Conservation (phyloP, 192 early-diverging fungal species). For the Nowakowskiella sp. region DNA sequence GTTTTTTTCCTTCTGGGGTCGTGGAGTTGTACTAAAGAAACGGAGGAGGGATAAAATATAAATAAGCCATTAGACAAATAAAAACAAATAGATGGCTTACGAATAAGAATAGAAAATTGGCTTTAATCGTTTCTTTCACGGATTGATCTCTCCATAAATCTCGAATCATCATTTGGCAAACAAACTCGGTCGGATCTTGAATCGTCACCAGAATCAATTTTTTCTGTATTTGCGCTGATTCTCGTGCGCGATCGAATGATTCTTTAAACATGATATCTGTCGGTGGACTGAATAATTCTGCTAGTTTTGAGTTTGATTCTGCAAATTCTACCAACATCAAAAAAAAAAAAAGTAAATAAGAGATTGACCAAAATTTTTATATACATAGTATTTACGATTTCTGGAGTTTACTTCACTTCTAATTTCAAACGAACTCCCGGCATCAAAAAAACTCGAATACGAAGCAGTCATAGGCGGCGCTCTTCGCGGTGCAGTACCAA, state of each 20-base stretch:
- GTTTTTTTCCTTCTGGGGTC: slow-evolving; percentile 60
- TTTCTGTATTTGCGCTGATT: slow-evolving; percentile 42
- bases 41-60: neutral
- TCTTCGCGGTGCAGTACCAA: too few species aligned
- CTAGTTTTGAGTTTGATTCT: slow-evolving; percentile 38
- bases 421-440: too few species aligned
- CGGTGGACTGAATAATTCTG: slow-evolving; percentile 79
- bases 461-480: too few species aligned
- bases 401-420: too few species aligned
- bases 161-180: slow-evolving; percentile 83
- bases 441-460: too few species aligned
- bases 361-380: too few species aligned
- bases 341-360: too few species aligned
- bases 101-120: slow-evolving; percentile 82
- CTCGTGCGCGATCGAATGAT: slow-evolving; percentile 64
- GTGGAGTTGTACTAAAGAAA: slow-evolving; percentile 38
- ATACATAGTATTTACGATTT: too few species aligned
- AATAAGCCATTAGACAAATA: neutral
- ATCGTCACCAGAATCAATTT: slow-evolving; percentile 87
- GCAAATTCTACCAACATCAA: too few species aligned
- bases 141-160: slow-evolving; percentile 82
- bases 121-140: slow-evolving; percentile 68
- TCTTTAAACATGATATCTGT: slow-evolving; percentile 78
- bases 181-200: slow-evolving; percentile 75
- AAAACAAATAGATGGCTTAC: slow-evolving; percentile 24